Base-by-base conservation (phyloP, 2,329 filamentous ascomycete species). In the Alternaria alternata region DNA sequence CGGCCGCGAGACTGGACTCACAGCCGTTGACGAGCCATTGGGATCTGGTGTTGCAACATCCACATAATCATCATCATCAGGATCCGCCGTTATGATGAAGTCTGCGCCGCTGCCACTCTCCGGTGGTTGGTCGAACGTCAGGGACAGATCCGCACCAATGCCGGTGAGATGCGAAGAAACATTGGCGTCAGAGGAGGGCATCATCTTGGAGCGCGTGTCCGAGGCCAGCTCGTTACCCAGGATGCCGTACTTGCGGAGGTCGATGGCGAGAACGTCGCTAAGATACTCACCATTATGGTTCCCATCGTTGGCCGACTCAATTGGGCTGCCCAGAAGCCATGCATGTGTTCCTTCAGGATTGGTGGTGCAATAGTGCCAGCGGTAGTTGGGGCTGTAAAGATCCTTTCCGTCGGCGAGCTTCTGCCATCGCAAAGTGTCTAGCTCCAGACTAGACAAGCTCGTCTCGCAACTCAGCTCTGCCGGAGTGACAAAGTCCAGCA, bases 331-430 rank as follows among this genome's bases (percentile, higher is more conserved):
- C n/a, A 99, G 85, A 24, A 99, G 84, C 94, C 95, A 99, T 7
- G 93, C 95, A 75, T 96, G 97, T 7, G 95, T 97, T 6, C 94
- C 94, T 70, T 96, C 92, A 62, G 95, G 90, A 75, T 97, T 96
- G 80, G 97, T 91, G 3, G 93, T 96, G 77, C 95, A 98, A 76
- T 99, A 99, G 78, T 98, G 94, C 95, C 95, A 99, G 61, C 94
- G 88, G 77, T 95, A 98, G n/a, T 91, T 92, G 0, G 89, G 84
- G 68, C 91, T 91, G 80, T 97, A 99, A 34, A 99, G 90, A 75
- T 99, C 95, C 51, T 92, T 91, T 4, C 95, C 95, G 72, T 97
- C 94, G 1, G 94, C 95, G 18, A 99, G 84, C 75, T 94, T 96
- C 78, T 97, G 93, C 95, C 95, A 99, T 48, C 94, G 89, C 51